Evolutionary conservation across 768 basidiomycete species (phyloP).

Genomic region (Tylopilus intermedius): DNA sequence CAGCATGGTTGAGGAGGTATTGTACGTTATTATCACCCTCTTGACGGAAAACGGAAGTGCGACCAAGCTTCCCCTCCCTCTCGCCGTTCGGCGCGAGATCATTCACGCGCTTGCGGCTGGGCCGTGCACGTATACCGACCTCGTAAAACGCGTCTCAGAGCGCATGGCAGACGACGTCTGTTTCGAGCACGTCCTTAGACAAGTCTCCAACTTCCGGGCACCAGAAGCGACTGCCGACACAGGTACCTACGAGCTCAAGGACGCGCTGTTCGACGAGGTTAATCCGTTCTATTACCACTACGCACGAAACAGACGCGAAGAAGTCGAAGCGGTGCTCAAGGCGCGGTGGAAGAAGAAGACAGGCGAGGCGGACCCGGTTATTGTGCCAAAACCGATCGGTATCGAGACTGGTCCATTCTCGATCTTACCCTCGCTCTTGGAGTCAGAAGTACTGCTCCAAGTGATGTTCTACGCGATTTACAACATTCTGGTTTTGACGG

Average conservation of each 20-base stretch:
- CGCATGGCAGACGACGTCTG: constrained; percentile 77
- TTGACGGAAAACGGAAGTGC: constrained; percentile 78
- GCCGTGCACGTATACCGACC: constrained; percentile 83
- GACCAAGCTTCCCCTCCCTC: constrained; percentile 56
- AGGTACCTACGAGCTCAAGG: constrained; percentile 85
- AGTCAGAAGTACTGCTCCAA: constrained; percentile 68
- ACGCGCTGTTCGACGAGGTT: constrained; percentile 78
- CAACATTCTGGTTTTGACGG: constrained; percentile 67
- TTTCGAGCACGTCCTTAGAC: constrained; percentile 72
- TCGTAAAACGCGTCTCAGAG: constrained; percentile 88
- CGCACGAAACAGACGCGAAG: constrained; percentile 87
- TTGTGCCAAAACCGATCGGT: constrained; percentile 67
- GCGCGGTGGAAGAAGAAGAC: constrained; percentile 62
- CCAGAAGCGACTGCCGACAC: constrained; percentile 75
- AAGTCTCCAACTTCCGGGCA: constrained; percentile 77
- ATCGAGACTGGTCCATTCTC: constrained; percentile 68
- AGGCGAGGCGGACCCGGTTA: constrained; percentile 58
- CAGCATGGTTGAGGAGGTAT: constrained; percentile 87
- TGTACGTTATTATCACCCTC: constrained; percentile 83
- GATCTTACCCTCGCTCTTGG: constrained; percentile 56
- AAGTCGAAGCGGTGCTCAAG: constrained; percentile 75
- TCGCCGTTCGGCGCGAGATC: constrained; percentile 75
- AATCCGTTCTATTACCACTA: constrained; percentile 97
- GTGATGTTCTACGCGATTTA: constrained; percentile 78
- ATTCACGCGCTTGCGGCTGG: constrained; percentile 88